A percentile compares a stretch with the other conserved stretches of the same genome.
Evolutionary conservation across 352 stramenopile species (phyloP).

Genomic region (Phytopythium delawarense): DNA sequence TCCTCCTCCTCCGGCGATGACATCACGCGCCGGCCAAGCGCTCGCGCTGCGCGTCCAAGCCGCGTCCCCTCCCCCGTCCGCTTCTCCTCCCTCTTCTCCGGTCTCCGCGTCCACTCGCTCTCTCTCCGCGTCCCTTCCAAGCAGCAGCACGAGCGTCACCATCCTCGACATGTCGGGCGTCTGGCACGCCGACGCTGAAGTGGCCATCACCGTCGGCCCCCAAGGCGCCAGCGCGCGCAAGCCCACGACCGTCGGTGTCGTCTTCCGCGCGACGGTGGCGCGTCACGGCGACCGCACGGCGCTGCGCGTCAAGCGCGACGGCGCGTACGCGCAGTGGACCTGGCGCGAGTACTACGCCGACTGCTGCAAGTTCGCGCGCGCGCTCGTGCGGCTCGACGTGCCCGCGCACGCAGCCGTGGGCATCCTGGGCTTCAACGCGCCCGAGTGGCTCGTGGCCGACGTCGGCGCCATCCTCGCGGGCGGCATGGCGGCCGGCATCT

Average conservation of each 20-base stretch:
- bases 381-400: constrained; percentile 66
- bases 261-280: constrained; percentile 35
- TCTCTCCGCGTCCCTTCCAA: background rate
- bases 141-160: background rate
- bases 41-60: background rate
- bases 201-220: background rate
- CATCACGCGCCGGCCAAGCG: too few species aligned
- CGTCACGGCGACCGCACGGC: constrained; percentile 21
- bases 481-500: constrained; percentile 80
- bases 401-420: constrained; percentile 68
- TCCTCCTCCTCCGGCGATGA: too few species aligned
- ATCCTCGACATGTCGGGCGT: background rate
- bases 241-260: constrained; percentile 28
- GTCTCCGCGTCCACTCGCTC: background rate
- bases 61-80: background rate
- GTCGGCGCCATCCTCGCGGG: constrained; percentile 78
- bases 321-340: constrained; percentile 36
- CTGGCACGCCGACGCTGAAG: background rate
- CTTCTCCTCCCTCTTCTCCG: too few species aligned
- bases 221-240: constrained; percentile 20
- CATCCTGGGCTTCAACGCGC: constrained; percentile 83
- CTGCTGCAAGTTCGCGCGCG: constrained; percentile 56
- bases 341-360: constrained; percentile 75
- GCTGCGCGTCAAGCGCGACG: constrained; percentile 34
- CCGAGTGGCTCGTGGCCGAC: constrained; percentile 82